phyloP scores from a whole-genome alignment of 345 rosid species.

The Citrus cavaleriei region DNA sequence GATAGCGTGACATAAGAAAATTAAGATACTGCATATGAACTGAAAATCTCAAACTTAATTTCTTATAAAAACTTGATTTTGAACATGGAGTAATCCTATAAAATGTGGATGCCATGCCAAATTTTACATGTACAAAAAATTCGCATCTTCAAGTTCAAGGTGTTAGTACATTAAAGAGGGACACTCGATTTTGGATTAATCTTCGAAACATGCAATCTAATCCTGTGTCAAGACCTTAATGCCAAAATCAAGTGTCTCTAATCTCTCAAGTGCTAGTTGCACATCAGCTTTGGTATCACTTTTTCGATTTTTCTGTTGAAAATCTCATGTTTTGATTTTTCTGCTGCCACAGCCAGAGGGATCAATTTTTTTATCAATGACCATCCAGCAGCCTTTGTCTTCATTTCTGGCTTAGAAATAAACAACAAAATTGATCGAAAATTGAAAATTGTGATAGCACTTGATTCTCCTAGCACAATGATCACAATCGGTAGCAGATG shows the following conservation, averaged over 20 bases:
- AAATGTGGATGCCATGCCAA: background rate
- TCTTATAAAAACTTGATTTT: background rate
- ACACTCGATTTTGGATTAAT: constrained; percentile 36
- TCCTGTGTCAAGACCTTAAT: constrained; percentile 29
- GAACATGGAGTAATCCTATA: background rate
- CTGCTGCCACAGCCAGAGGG: constrained; percentile 2
- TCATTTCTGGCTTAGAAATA: constrained; percentile 25
- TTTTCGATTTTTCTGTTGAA: constrained; percentile 13
- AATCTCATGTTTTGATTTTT: constrained; percentile 8
- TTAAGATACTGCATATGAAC: too few species aligned
- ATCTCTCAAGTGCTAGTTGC: constrained; percentile 5
- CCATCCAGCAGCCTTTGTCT: constrained; percentile 35
- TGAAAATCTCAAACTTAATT: too few species aligned
- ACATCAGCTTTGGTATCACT: constrained; percentile 23
- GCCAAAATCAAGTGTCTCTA: constrained; percentile 29
- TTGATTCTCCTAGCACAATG: background rate
- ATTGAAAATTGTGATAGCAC: constrained; percentile 22
- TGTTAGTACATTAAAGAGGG: constrained; percentile 30
- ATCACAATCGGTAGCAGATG: constrained; percentile 16
- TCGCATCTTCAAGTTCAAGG: constrained; percentile 1
- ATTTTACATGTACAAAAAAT: background rate
- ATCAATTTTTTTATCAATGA: constrained; percentile 34
- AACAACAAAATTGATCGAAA: constrained; percentile 43
- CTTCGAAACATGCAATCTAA: constrained; percentile 35
- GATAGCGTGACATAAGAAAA: too few species aligned